Evolutionary conservation across 2,329 filamentous ascomycete genomes (phyloP), one percentile per base, ranked within the genome.

Genomic region (Fusarium foetens): DNA sequence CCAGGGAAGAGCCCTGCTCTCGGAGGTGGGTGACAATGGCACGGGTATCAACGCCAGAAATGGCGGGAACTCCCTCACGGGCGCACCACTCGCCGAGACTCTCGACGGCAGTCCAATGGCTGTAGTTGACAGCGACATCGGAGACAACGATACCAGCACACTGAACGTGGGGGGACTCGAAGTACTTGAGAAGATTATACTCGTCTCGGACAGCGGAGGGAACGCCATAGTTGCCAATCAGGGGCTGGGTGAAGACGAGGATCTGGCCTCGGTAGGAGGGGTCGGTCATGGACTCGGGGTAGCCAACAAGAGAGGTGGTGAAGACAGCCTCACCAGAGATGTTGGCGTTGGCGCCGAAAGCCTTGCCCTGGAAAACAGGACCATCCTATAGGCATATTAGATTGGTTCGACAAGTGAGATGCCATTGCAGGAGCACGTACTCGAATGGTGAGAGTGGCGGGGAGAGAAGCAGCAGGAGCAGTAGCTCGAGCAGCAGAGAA

Each of bases 171-270:
- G 96, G 96, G 33, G 94, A 98, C 85, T 99, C 96, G 79, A 99
- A 99, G 87, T 98, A 97, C 86, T 96, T 96, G 81, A 98, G 88
- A 66, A 99, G 90, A 77, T 96, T 96, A 83, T 91, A 93, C 83
- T 95, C 86, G 83, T 99, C 96, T 73, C 94, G 92, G 78, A 91
- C 89, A 72, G 88, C 90, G 36, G 94, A 97, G 21, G 96, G 96
- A 23, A 99, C 95, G 77, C 96, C 96, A 81, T 99, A 99, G 89
- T 99, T 99, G 80, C 96, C 96, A 79, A 99, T 98, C 76, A 99
- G 86, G 39, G 96, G 96, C 83, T 98, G 95, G 75, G 96, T 99
- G 87, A 98, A 98, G 83, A 98, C 95, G 77, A 99, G 88, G 76
- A 99, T 98, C 86, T 99, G 96, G 75, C 96, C 93, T 75, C 93